Base-by-base conservation (phyloP, 805 yeast species). In the Clavispora fructus region DNA sequence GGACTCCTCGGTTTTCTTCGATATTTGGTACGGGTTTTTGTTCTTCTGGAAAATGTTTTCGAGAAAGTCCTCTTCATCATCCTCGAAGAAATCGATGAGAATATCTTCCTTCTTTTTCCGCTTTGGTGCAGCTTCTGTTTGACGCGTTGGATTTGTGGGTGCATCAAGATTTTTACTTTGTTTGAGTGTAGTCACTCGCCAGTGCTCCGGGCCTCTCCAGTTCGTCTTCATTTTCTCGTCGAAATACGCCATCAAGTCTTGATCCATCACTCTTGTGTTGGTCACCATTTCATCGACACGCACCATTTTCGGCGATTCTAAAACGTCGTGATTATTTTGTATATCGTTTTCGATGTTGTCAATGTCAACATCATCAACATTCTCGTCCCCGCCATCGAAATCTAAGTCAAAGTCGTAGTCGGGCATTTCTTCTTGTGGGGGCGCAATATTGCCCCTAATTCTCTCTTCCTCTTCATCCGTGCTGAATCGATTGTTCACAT, bases 161-260 rank as follows among this genome's bases (percentile, higher is more conserved):
- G 52, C 58, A 11, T 51, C 54, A 12, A 66, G 40, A 19, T 58
- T 61, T 48, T 66, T 68, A 26, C 68, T 53, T 52, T 73, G 73
- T 56, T 80, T 83, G 38, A 55, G 50, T 35, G 52, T 50, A 5
- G 56, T 31, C 12, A 92, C 85, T 64, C 85, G 86, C 97, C 97
- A 92, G 65, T 88, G 95, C 53, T 87, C 92, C 12, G 92, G 75
- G 8, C 97, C 97, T 27, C 95, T 78, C 97, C 97, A 91, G 60
- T 81, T 85, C 29, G 73, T 67, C 47, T 74, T 78, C 64, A 88
- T 72, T 17, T 80, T 75, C 44, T 80, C 82, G 60, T 90, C 96
- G 63, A 89, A 89, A 60, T 88, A 85, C 2, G 90, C 85, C 78
- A 87, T 80, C 37, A 88, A 65, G 56, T 83, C 87, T 41, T 73